Evolutionary conservation across 352 stramenopile species (phyloP).

Genomic region (Pilasporangium apinafurcum): DNA sequence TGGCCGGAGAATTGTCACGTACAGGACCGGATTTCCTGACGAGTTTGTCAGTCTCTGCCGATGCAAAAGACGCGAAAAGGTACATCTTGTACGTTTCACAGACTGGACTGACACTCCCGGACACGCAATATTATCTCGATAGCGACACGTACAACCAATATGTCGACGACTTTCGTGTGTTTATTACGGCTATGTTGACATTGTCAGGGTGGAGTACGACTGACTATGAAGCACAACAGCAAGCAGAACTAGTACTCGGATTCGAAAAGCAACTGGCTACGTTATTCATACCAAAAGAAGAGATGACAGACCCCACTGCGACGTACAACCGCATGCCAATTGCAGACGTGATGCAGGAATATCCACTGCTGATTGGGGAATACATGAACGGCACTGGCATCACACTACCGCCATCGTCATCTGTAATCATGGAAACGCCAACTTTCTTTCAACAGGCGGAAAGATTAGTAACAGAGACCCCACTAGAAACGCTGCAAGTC

Average conservation of each 20-base stretch:
- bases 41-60: constrained; percentile 48
- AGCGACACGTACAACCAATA: constrained; percentile 71
- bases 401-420: constrained; percentile 14
- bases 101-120: constrained; percentile 80
- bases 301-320: constrained; percentile 79
- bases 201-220: constrained; percentile 36
- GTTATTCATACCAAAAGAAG: constrained; percentile 84
- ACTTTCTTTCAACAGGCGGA: constrained; percentile 48
- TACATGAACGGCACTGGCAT: constrained; percentile 50
- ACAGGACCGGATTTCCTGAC: constrained; percentile 79
- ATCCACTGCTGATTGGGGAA: constrained; percentile 46
- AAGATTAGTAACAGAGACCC: constrained; percentile 28
- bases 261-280: constrained; percentile 84
- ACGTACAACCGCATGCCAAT: constrained; percentile 90
- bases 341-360: constrained; percentile 25
- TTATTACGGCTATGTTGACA: constrained; percentile 70
- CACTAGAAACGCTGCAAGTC: constrained; percentile 38
- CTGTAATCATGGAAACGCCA: constrained; percentile 57
- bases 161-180: constrained; percentile 60
- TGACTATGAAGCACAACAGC: constrained; percentile 14
- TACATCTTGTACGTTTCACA: constrained; percentile 84
- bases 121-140: constrained; percentile 92
- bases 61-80: constrained; percentile 80
- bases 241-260: constrained; percentile 58
- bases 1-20: constrained; percentile 48